A percentile compares a stretch with the other conserved stretches of the same genome.
These are phyloP conservation scores for Podospora comata DNA, from an alignment of 495 filamentous ascomycete genomes.

Conservation along the genomic window DNA sequence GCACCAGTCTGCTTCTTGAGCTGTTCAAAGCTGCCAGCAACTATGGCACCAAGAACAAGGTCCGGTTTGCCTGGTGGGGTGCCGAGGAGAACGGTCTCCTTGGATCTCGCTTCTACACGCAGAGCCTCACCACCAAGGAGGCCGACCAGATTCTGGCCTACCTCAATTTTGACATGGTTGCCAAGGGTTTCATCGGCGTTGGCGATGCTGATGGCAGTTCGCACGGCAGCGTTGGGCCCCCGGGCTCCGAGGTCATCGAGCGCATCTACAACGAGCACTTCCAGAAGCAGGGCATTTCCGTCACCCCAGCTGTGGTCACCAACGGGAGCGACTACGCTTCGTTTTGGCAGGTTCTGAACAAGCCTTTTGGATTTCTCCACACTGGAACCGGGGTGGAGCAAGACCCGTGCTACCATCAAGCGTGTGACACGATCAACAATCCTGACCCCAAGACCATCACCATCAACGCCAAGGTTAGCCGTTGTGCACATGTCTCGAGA, in stretches of 20 bases:
- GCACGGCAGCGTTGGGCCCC: slow-evolving; percentile 32
- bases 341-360: slow-evolving; percentile 46
- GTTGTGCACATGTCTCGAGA: not conserved
- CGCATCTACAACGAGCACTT: slow-evolving; percentile 37
- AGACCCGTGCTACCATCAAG: slow-evolving; percentile 47
- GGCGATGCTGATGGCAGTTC: slow-evolving; percentile 41
- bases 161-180: slow-evolving; percentile 49
- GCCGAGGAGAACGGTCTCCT: slow-evolving; percentile 45
- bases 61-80: slow-evolving; percentile 48
- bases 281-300: slow-evolving; percentile 28
- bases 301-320: slow-evolving; percentile 37
- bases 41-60: slow-evolving; percentile 37
- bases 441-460: slow-evolving; percentile 40
- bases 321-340: slow-evolving; percentile 44
- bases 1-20: slow-evolving; percentile 42
- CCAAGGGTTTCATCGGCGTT: slow-evolving; percentile 40
- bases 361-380: slow-evolving; percentile 43
- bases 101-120: slow-evolving; percentile 41
- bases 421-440: slow-evolving; percentile 42
- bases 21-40: slow-evolving; percentile 31
- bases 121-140: slow-evolving; percentile 33
- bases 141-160: slow-evolving; percentile 40
- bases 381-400: slow-evolving; percentile 41
- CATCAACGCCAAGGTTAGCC: slow-evolving; percentile 35
- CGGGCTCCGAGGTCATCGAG: slow-evolving; percentile 41